Percentiles rank a stretch among this genome's conserved stretches.
Evolutionary conservation across 306 rosid species (phyloP).

Genomic region (Cucurbita maxima): DNA sequence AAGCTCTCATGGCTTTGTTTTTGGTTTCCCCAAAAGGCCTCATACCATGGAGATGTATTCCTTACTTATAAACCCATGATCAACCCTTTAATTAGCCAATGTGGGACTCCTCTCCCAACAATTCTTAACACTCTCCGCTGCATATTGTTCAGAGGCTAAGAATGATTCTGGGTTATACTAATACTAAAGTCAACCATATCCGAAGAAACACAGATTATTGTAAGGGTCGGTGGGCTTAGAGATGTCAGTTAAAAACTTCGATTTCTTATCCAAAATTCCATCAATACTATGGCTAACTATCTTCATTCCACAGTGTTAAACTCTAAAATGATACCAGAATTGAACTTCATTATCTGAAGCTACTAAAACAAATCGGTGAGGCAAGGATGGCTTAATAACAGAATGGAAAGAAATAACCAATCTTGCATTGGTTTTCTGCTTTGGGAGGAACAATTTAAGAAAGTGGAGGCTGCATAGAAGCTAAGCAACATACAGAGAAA

Average conservation of each 20-base stretch:
- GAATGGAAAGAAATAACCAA: background rate
- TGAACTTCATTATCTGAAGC: background rate
- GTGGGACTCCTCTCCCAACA: too few relatives aligned
- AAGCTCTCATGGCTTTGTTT: too few relatives aligned
- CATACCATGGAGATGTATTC: too few relatives aligned
- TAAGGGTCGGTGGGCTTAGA: background rate
- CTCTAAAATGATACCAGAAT: background rate
- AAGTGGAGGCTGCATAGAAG: background rate
- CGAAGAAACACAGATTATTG: background rate
- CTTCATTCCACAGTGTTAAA: background rate
- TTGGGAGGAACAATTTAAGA: background rate
- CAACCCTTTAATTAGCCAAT: too few relatives aligned
- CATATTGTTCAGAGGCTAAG: background rate
- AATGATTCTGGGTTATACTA: background rate
- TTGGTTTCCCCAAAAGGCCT: too few relatives aligned
- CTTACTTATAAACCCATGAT: too few relatives aligned
- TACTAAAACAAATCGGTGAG: background rate
- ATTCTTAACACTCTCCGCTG: background rate
- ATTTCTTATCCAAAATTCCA: background rate
- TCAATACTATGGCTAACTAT: background rate
- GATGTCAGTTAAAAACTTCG: background rate
- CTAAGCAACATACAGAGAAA: background rate
- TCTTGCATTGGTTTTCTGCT: background rate
- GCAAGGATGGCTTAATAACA: background rate
- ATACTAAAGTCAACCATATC: background rate